phyloP scores from a whole-genome alignment of 345 rosid genomes.

The Brassica rapa region DNA sequence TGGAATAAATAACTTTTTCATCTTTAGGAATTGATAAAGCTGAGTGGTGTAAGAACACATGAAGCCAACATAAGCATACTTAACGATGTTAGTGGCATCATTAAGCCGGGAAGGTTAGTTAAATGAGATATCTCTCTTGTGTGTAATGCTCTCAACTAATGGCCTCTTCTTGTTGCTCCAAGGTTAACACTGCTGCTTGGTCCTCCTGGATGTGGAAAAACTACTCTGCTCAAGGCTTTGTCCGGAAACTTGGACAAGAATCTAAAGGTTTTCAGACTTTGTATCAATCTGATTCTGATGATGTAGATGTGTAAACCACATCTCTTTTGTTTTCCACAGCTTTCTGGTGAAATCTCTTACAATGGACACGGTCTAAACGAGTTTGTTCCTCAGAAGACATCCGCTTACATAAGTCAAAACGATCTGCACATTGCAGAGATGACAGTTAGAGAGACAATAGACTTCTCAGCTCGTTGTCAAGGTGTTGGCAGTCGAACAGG shows the following conservation, averaged over 20 bases:
- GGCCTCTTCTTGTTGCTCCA: slow-evolving; percentile 3
- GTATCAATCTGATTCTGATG: not conserved
- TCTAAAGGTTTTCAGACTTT: slow-evolving; percentile 49
- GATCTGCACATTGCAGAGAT: slow-evolving; percentile 57
- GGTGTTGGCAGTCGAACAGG: slow-evolving; percentile 57
- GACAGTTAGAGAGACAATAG: slow-evolving; percentile 69
- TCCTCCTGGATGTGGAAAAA: slow-evolving; percentile 85
- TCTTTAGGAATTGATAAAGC: slow-evolving; percentile 48
- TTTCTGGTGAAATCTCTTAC: slow-evolving; percentile 49
- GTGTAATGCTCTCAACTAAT: not conserved
- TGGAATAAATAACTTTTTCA: not conserved
- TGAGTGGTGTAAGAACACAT: slow-evolving; percentile 42
- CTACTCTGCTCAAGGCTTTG: slow-evolving; percentile 62
- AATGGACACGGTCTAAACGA: slow-evolving; percentile 48
- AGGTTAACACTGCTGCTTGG: slow-evolving; percentile 77
- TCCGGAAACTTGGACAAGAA: slow-evolving; percentile 59
- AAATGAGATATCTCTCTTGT: too few species aligned
- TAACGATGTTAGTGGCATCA: slow-evolving; percentile 53
- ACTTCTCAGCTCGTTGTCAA: slow-evolving; percentile 60
- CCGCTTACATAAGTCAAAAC: slow-evolving; percentile 57
- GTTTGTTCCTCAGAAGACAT: slow-evolving; percentile 57
- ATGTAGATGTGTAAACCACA: not conserved
- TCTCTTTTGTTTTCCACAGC: slow-evolving; percentile 31
- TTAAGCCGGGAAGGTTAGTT: slow-evolving; percentile 68
- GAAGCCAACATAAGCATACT: slow-evolving; percentile 59